Base-by-base conservation (phyloP, 176 grass and related monocot species). In the Areca catechu region DNA sequence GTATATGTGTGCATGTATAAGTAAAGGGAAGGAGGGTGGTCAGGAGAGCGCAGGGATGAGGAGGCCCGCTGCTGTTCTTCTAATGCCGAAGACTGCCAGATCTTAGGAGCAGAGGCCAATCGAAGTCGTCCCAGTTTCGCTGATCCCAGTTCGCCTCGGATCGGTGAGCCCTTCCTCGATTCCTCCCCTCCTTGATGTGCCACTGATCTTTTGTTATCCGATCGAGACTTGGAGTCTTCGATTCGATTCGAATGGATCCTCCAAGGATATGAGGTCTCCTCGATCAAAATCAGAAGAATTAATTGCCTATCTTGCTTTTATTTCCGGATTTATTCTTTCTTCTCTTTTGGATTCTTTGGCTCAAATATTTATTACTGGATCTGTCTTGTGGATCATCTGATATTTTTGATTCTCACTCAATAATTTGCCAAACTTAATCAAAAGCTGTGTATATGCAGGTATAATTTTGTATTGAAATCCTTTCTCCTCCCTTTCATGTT, bases 31-130 rank as follows among this genome's bases (percentile, higher is more conserved):
- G 10, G 20, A 22, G 57, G 20, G 19, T 19, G n/a, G 48, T 43
- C 10, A 12, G 34, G 57, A 19, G 27, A 15, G 34, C 1, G 10
- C 9, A 49, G 10, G 18, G 52, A 19, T 51, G 19, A 48, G 28
- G 28, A 30, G 17, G 53, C 60, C 57, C 47, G 22, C 20, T 19
- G 10, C 50, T 30, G 57, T 28, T 59, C 68, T 48, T 67, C 66
- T 53, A 70, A 68, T 73, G 58, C 54, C 65, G 60, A 43, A 43
- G 34, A 51, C 69, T 62, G 76, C 76, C 72, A 80, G 82, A 85
- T 85, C 77, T 81, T 86, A 69, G 73, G 58, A 43, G 3, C 34
- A 43, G 34, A 43, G 34, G 34, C 10, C 34, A 10, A 43, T 43
- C 34, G 34, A 43, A 43, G 34, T 43, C 34, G 34, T 43, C 34